These are phyloP conservation scores for Tulasnella sp. DNA, from an alignment of 768 basidiomycete species.

Conservation along the genomic window DNA sequence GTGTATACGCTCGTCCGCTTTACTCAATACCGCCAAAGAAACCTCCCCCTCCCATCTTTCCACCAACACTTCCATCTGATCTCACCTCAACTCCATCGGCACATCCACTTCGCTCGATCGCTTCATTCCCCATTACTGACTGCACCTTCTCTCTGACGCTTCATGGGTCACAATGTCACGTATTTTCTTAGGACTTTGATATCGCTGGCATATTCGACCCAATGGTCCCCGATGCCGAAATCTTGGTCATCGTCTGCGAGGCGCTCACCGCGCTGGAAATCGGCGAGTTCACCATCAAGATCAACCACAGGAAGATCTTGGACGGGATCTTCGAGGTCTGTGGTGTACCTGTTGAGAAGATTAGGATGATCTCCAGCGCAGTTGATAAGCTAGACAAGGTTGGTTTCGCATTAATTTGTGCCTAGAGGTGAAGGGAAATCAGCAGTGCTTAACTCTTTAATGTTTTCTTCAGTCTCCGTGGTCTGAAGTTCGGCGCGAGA, in stretches of 20 bases:
- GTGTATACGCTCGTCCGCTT: slow-evolving; percentile 21
- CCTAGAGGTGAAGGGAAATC: not conserved
- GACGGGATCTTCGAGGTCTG: slow-evolving; percentile 97
- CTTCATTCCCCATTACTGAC: too few species aligned
- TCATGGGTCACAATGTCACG: not conserved
- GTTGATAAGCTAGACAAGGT: slow-evolving; percentile 99
- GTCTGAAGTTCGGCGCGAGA: slow-evolving; percentile 87
- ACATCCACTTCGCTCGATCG: too few species aligned
- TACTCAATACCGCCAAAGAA: not conserved
- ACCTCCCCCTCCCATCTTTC: not conserved
- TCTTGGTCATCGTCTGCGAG: slow-evolving; percentile 72
- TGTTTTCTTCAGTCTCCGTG: slow-evolving; percentile 53
- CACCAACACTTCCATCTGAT: too few species aligned
- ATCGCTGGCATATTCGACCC: slow-evolving; percentile 86
- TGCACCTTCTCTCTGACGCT: too few species aligned
- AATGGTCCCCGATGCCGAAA: slow-evolving; percentile 95
- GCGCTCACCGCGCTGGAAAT: slow-evolving; percentile 75
- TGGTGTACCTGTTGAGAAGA: slow-evolving; percentile 84
- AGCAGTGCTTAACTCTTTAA: not conserved
- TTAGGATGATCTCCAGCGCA: slow-evolving; percentile 84
- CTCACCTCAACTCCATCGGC: too few species aligned
- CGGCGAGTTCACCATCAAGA: slow-evolving; percentile 89
- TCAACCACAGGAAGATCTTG: slow-evolving; percentile 93
- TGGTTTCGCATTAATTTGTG: slow-evolving; percentile 15
- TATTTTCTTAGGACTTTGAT: slow-evolving; percentile 71